Base-by-base conservation (phyloP, 805 yeast species). In the Hermanozyma aechmeae region DNA sequence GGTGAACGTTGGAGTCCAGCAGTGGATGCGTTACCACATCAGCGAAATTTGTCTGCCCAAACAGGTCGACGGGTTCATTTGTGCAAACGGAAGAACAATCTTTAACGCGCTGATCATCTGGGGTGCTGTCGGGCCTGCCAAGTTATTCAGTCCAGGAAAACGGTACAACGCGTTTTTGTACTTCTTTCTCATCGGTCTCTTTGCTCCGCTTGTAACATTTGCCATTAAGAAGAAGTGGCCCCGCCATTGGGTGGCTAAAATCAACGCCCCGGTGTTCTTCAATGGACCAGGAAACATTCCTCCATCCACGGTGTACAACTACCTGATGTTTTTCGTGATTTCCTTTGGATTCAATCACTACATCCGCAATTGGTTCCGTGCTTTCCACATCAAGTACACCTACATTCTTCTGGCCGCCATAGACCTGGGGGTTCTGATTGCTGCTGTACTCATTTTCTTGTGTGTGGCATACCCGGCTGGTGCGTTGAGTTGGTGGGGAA, bases 121-220 rank as follows among this genome's bases (percentile, higher is more conserved):
- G 45, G 80, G 87, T 23, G 26, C 53, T 20, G 29, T 51, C 33
- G 40, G 40, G 2, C 40, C 40, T 4, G 35, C 54, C 29, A 18
- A 54, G 45, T 37, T 52, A 50, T 37, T 50, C 46, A 31, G 41
- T 25, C 16, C 65, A 44, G 53, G 47, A 3, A 37, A 40, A 22
- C 24, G 36, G 5, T 37, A 37, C 23, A 37, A 37, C 23, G 32
- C 38, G 13, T 31, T 37, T 16, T 23, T 33, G 25, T 37, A 30
- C 25, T 36, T 37, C 25, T 26, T 37, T 24, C 33, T 37, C 17
- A 30, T 37, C 15, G 41, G 39, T 8, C 22, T 21, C 14, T 27
- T 32, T n/a, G 26, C 21, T 5, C 33, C 33, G 5, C 13, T 31
- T 11, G 13, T 15, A 12, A 27, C 33, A 2, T 31, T n/a, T 12